These are phyloP conservation scores for Pezicula neosporulosa DNA, from an alignment of 2,329 filamentous ascomycete species.

Conservation along the genomic window DNA sequence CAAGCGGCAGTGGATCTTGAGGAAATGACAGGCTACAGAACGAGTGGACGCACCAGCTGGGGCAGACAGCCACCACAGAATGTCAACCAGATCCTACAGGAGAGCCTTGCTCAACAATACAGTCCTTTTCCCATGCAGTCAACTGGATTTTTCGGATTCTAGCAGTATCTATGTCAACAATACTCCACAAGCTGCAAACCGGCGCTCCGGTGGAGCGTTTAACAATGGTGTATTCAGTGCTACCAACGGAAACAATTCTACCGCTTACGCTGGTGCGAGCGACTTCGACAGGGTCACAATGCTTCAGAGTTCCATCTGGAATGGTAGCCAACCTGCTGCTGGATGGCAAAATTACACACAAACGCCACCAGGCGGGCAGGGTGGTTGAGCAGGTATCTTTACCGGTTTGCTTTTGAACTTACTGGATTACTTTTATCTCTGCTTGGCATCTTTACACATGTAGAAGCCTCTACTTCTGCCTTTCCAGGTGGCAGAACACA, in stretches of 20 bases:
- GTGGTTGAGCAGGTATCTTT: conserved; percentile 31
- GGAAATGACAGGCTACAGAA: conserved; percentile 14
- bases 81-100: conserved; percentile 19
- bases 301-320: conserved; percentile 27
- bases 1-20: conserved; percentile 21
- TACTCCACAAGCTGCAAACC: conserved; percentile 25
- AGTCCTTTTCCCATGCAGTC: conserved; percentile 13
- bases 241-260: conserved; percentile 19
- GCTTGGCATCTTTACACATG: not conserved
- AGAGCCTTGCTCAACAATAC: conserved; percentile 18
- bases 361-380: conserved; percentile 45
- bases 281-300: conserved; percentile 24
- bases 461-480: not conserved
- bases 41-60: conserved; percentile 9
- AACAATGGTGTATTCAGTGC: conserved; percentile 2
- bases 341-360: conserved; percentile 32
- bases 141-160: conserved; percentile 43
- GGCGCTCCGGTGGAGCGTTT: conserved; percentile 3
- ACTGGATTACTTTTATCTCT: not conserved
- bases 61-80: conserved; percentile 8
- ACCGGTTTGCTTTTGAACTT: not conserved
- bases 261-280: conserved; percentile 17
- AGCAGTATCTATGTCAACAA: conserved; percentile 50
- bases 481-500: not conserved
- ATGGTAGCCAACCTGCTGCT: conserved; percentile 14